These are phyloP conservation scores for Panicum hallii DNA, from an alignment of 202 grass and related monocot species.

Conservation along the genomic window DNA sequence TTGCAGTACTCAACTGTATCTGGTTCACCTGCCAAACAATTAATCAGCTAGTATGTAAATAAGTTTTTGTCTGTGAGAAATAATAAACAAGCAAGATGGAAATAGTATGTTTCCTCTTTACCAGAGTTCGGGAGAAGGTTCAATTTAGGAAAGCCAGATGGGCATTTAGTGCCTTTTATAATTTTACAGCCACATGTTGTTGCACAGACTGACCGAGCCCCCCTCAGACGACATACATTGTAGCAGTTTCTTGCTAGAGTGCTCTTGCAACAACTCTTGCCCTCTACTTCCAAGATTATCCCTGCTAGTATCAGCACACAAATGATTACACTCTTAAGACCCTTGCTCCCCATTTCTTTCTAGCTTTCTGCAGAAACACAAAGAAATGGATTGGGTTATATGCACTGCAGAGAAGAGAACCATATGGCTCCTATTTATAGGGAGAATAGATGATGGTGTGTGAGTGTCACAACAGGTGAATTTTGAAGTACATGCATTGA, in stretches of 20 bases:
- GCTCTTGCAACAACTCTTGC: background rate
- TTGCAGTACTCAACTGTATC: background rate
- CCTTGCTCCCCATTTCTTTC: background rate
- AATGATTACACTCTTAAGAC: background rate
- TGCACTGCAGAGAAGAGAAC: background rate
- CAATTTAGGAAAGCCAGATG: background rate
- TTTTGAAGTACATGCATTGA: too few species aligned
- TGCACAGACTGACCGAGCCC: background rate
- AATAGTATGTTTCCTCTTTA: background rate
- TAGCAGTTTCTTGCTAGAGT: background rate
- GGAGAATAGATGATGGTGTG: background rate
- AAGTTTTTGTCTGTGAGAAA: background rate
- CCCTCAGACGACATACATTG: background rate
- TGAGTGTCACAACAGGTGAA: background rate
- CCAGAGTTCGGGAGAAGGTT: background rate
- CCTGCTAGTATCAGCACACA: background rate
- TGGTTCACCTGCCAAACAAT: background rate
- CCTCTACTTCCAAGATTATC: conserved; percentile 10
- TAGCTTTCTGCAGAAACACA: background rate
- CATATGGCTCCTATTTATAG: background rate
- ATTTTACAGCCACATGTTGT: background rate
- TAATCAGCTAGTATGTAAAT: background rate
- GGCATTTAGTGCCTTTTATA: background rate
- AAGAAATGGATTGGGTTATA: background rate
- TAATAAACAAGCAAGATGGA: background rate